These are phyloP conservation scores for Proliferodiscus dingleyae DNA, from an alignment of 2,329 filamentous ascomycete species.

Conservation along the genomic window DNA sequence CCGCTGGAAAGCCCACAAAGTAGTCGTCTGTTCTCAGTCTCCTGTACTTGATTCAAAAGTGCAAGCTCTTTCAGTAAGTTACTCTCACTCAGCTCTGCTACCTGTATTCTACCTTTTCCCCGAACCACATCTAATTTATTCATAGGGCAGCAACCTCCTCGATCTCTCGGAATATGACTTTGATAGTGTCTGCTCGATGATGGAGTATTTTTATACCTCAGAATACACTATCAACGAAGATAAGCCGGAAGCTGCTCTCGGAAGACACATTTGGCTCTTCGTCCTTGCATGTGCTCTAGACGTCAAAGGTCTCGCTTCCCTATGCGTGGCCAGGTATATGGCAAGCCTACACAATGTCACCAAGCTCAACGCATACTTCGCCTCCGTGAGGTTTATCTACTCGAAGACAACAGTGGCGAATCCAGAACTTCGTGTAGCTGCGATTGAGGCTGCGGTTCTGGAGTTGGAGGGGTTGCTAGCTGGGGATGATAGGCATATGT, in stretches of 20 bases:
- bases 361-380: slow-evolving; percentile 7
- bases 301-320: too few species aligned
- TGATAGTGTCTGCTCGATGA: slow-evolving; percentile 6
- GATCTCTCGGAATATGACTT: slow-evolving; percentile 12
- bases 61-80: background rate
- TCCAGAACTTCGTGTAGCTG: slow-evolving; percentile 10
- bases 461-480: slow-evolving; percentile 16
- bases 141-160: slow-evolving; percentile 5
- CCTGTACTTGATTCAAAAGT: slow-evolving; percentile 18
- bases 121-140: background rate
- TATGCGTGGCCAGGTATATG: too few species aligned
- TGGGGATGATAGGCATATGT: slow-evolving; percentile 1
- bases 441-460: slow-evolving; percentile 16
- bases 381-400: slow-evolving; percentile 14
- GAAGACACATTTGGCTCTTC: slow-evolving; percentile 18
- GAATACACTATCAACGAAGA: slow-evolving; percentile 11
- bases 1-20: slow-evolving; percentile 23
- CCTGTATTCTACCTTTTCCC: background rate
- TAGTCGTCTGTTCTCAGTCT: slow-evolving; percentile 24
- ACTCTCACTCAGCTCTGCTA: too few species aligned
- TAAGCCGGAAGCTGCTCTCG: slow-evolving; percentile 5
- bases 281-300: slow-evolving; percentile 11
- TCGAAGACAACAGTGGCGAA: slow-evolving; percentile 1
- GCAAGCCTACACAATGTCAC: slow-evolving; percentile 14
- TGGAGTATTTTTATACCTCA: slow-evolving; percentile 24